Conservation (phyloP, 352 stramenopile species). For the Elongisporangium anandrum region DNA sequence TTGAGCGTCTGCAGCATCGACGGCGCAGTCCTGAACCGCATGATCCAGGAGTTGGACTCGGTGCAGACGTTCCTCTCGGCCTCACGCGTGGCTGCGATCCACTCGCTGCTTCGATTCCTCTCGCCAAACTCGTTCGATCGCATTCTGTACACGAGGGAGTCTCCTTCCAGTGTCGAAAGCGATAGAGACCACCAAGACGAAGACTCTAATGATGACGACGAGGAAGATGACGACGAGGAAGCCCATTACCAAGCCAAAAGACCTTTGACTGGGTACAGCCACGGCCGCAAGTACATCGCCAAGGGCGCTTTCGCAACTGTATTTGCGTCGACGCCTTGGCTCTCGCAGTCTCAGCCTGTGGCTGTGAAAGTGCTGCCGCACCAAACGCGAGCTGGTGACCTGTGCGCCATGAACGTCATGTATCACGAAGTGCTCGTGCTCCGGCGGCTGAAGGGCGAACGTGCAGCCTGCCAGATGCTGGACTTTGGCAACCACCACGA, state of each 20-base stretch:
- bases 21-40: constrained; percentile 13
- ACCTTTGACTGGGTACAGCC: neutral
- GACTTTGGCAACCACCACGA: constrained; percentile 48
- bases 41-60: constrained; percentile 28
- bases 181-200: constrained; percentile 1
- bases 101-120: constrained; percentile 30
- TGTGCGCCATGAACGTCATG: constrained; percentile 33
- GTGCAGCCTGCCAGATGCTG: constrained; percentile 44
- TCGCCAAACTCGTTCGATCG: constrained; percentile 34
- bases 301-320: constrained; percentile 51
- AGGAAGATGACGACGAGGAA: neutral
- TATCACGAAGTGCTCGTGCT: constrained; percentile 58
- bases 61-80: constrained; percentile 19
- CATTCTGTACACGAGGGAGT: constrained; percentile 21
- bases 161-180: neutral
- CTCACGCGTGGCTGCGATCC: constrained; percentile 20
- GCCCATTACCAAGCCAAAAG: neutral
- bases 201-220: neutral
- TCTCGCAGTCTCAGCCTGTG: constrained; percentile 14
- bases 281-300: constrained; percentile 25
- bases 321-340: constrained; percentile 19
- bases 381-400: constrained; percentile 32
- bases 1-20: constrained; percentile 10
- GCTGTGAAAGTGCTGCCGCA: constrained; percentile 52
- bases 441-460: constrained; percentile 36